A percentile compares a stretch with the other conserved stretches of the same genome.
phyloP scores from a whole-genome alignment of 2,329 filamentous ascomycete species.

The Penicillium sp. region DNA sequence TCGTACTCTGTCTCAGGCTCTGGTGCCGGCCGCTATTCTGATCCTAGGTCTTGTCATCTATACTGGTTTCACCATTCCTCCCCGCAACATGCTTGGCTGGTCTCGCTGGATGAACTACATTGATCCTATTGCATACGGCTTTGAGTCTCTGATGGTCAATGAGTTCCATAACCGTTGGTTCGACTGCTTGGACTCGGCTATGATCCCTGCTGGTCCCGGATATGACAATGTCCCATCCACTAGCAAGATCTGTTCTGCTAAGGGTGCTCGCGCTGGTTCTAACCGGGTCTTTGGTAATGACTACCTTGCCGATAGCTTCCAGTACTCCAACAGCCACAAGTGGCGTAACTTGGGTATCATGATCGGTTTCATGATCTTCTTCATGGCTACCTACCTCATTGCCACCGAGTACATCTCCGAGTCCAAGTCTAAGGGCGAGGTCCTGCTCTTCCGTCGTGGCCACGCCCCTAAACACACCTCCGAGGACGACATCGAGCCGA shows the following conservation, averaged over 20 bases:
- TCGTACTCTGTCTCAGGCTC: slow-evolving; percentile 63
- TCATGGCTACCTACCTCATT: slow-evolving; percentile 65
- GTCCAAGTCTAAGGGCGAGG: slow-evolving; percentile 75
- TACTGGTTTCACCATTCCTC: slow-evolving; percentile 51
- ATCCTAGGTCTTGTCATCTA: slow-evolving; percentile 50
- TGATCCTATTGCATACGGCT: slow-evolving; percentile 76
- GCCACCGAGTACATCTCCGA: slow-evolving; percentile 65
- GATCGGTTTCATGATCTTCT: slow-evolving; percentile 65
- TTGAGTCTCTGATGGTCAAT: slow-evolving; percentile 80
- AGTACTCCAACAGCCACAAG: slow-evolving; percentile 61
- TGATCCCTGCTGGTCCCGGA: slow-evolving; percentile 47
- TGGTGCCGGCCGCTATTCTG: slow-evolving; percentile 59
- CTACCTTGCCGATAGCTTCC: slow-evolving; percentile 60
- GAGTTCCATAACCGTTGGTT: slow-evolving; percentile 73
- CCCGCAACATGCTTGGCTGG: slow-evolving; percentile 72
- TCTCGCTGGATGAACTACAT: slow-evolving; percentile 81
- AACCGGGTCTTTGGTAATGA: slow-evolving; percentile 59
- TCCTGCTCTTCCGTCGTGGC: slow-evolving; percentile 74
- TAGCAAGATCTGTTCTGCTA: slow-evolving; percentile 60
- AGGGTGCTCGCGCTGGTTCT: slow-evolving; percentile 62
- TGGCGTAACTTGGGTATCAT: slow-evolving; percentile 74
- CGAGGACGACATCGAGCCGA: slow-evolving; percentile 36
- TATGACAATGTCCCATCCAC: slow-evolving; percentile 41
- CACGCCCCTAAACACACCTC: slow-evolving; percentile 53
- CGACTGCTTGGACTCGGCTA: slow-evolving; percentile 43